Conservation (phyloP, 2,329 filamentous ascomycete genomes). For the Monosporascus cannonballus region DNA sequence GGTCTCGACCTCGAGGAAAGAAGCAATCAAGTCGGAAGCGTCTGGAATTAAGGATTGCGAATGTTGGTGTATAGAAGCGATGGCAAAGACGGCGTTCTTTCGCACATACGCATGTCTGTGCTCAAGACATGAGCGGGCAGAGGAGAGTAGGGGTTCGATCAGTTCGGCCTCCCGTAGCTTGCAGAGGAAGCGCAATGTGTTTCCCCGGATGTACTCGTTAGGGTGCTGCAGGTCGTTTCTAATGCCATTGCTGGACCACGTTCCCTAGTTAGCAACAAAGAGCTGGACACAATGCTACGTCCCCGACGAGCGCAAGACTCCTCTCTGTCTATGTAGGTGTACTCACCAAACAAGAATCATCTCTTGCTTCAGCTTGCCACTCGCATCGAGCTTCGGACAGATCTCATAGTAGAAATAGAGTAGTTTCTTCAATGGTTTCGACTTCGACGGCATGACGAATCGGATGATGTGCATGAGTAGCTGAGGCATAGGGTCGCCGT, state of each 20-base stretch:
- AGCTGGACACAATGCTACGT: too few species aligned
- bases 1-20: conserved; percentile 84
- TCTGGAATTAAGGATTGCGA: conserved; percentile 90
- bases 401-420: conserved; percentile 99
- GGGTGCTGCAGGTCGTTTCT: conserved; percentile 94
- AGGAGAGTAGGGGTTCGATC: conserved; percentile 90
- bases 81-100: conserved; percentile 95
- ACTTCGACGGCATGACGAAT: conserved; percentile 98
- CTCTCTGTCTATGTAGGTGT: not conserved
- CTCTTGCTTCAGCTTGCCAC: conserved; percentile 96
- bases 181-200: conserved; percentile 95
- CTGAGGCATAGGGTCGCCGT: conserved; percentile 91
- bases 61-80: conserved; percentile 87
- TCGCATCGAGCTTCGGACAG: conserved; percentile 88
- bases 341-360: conserved; percentile 96
- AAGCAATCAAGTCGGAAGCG: conserved; percentile 83
- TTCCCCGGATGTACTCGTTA: conserved; percentile 97
- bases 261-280: conserved; percentile 16
- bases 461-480: conserved; percentile 99
- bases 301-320: conserved; percentile 7
- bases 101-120: conserved; percentile 96
- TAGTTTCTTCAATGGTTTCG: conserved; percentile 94
- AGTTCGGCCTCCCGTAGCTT: conserved; percentile 94
- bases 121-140: conserved; percentile 85
- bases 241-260: conserved; percentile 74